Conservation (phyloP, 371 early-diverging fungal species). For the Umbelopsis sp. region DNA sequence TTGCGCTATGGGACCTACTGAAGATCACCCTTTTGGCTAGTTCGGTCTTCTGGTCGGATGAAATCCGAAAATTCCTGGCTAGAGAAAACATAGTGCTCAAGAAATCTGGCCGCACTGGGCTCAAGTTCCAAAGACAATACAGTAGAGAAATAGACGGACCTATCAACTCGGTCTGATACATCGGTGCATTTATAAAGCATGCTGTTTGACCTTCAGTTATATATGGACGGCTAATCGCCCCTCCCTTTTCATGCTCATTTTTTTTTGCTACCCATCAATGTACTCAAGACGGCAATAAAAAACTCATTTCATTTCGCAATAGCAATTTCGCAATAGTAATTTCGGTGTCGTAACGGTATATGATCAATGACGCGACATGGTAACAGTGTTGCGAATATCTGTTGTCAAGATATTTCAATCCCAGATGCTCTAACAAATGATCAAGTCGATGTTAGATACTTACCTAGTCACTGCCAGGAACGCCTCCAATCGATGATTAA, state of each 20-base stretch:
- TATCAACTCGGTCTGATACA: slow-evolving; percentile 6
- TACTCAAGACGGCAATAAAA: not conserved
- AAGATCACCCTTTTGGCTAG: slow-evolving; percentile 71
- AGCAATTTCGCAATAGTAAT: not conserved
- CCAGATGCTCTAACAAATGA: no score
- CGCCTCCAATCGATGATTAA: no score
- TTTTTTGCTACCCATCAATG: not conserved
- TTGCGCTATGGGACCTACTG: slow-evolving; percentile 71
- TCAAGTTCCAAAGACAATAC: slow-evolving; percentile 5
- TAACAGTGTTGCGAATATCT: not conserved
- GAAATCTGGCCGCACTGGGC: not conserved
- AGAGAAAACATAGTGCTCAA: not conserved
- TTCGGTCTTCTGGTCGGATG: slow-evolving; percentile 82
- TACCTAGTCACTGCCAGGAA: no score
- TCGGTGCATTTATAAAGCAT: not conserved
- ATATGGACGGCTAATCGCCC: not conserved
- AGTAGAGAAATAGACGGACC: slow-evolving; percentile 19
- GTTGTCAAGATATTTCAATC: not conserved
- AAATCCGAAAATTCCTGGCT: slow-evolving; percentile 61
- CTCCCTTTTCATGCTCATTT: not conserved
- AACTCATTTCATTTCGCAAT: not conserved
- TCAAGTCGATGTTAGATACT: no score
- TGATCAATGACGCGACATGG: not conserved
- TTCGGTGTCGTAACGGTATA: not conserved
- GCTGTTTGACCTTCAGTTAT: not conserved